These are phyloP conservation scores for Anisodus tanguticus DNA, from an alignment of 257 asterid genomes.

Conservation along the genomic window DNA sequence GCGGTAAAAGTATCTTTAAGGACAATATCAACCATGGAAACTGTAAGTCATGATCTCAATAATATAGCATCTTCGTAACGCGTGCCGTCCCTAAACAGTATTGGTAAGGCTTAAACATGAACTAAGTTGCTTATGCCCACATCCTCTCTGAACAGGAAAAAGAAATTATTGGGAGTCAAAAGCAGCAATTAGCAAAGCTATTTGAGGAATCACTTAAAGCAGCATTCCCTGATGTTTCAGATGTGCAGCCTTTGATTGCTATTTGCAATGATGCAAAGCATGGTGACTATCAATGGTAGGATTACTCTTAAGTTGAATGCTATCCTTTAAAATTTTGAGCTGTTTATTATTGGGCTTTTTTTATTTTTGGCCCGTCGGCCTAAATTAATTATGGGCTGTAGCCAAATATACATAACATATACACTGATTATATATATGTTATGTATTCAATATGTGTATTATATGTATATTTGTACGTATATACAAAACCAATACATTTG, in stretches of 20 bases:
- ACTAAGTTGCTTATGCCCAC: slow-evolving; percentile 27
- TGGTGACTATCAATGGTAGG: slow-evolving; percentile 94
- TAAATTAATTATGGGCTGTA: no score
- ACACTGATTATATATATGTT: no score
- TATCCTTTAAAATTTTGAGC: background rate
- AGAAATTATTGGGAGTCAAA: slow-evolving; percentile 61
- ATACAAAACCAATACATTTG: no score
- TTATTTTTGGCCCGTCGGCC: no score
- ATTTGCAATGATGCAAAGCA: slow-evolving; percentile 70
- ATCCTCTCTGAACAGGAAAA: slow-evolving; percentile 46
- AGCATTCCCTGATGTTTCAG: slow-evolving; percentile 66
- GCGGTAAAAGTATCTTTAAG: slow-evolving; percentile 42
- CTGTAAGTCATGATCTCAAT: slow-evolving; percentile 50
- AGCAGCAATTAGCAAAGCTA: slow-evolving; percentile 59
- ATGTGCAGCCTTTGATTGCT: slow-evolving; percentile 62
- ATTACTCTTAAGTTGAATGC: background rate
- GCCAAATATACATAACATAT: no score
- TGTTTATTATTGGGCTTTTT: background rate
- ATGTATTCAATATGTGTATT: no score
- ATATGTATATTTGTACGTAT: no score
- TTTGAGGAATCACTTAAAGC: slow-evolving; percentile 64
- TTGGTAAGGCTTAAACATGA: background rate
- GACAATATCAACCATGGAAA: slow-evolving; percentile 52
- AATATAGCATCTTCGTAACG: background rate
- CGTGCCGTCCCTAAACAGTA: slow-evolving; percentile 2